A percentile compares a stretch with the other conserved stretches of the same genome.
Evolutionary conservation across 2,329 filamentous ascomycete genomes (phyloP).

Genomic region (Hypoxylon rubiginosum): DNA sequence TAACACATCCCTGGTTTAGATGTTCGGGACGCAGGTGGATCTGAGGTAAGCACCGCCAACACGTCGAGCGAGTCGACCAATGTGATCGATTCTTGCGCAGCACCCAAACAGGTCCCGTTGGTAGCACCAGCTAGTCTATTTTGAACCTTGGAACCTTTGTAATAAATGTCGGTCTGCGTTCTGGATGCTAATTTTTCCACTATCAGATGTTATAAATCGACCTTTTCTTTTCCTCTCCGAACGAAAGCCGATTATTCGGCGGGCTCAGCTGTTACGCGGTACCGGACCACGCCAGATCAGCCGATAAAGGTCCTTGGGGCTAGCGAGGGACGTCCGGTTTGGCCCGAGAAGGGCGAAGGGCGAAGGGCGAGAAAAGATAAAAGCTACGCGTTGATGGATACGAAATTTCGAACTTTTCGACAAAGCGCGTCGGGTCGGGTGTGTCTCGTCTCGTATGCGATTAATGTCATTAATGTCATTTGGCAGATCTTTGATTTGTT

Average conservation of each 20-base stretch:
- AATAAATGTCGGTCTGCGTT: constrained; percentile 33
- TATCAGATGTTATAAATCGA: constrained; percentile 41
- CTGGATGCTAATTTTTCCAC: constrained; percentile 18
- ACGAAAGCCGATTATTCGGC: constrained; percentile 32
- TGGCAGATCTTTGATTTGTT: not conserved
- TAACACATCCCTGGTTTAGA: not conserved
- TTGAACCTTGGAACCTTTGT: constrained; percentile 21
- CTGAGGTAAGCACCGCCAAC: constrained; percentile 23
- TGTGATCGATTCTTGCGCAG: constrained; percentile 2
- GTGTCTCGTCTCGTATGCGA: not conserved
- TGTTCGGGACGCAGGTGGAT: constrained; percentile 25
- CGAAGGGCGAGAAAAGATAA: not conserved
- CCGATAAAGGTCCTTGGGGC: constrained; percentile 27
- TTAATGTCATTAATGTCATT: not conserved
- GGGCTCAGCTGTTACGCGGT: constrained; percentile 31
- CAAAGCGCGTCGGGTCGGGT: constrained; percentile 12
- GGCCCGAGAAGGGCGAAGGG: constrained; percentile 16
- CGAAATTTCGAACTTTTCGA: constrained; percentile 11
- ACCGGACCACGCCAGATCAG: constrained; percentile 38
- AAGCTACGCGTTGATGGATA: constrained; percentile 16
- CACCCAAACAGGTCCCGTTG: constrained; percentile 12
- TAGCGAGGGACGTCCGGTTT: constrained; percentile 29
- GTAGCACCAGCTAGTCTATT: constrained; percentile 8
- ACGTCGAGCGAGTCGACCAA: constrained; percentile 19
- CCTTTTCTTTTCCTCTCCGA: constrained; percentile 27